phyloP scores from a whole-genome alignment of 2,329 filamentous ascomycete genomes.

The Aspergillus pseudoterreus region DNA sequence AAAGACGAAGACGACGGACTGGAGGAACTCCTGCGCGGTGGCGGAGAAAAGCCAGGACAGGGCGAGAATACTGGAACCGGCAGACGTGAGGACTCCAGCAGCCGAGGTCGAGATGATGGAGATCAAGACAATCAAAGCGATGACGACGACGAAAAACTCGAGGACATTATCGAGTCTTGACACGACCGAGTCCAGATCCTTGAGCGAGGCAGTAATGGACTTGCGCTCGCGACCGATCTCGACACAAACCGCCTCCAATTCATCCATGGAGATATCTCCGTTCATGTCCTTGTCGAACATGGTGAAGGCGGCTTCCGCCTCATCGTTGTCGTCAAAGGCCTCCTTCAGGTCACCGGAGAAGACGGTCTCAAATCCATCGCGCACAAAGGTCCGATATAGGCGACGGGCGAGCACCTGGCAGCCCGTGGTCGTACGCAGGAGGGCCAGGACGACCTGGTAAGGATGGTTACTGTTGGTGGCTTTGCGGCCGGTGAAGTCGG shows the following conservation, averaged over 20 bases:
- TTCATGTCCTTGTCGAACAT: constrained; percentile 98
- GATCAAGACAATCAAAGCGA: constrained; percentile 80
- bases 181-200: constrained; percentile 92
- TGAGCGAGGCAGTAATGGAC: constrained; percentile 88
- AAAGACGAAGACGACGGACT: constrained; percentile 92
- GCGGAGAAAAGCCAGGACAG: constrained; percentile 90
- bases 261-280: constrained; percentile 92
- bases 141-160: constrained; percentile 76
- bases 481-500: constrained; percentile 80
- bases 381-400: constrained; percentile 79
- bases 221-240: constrained; percentile 94
- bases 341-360: constrained; percentile 71
- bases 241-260: constrained; percentile 87
- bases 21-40: constrained; percentile 89
- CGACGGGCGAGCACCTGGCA: constrained; percentile 83
- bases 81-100: constrained; percentile 84
- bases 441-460: constrained; percentile 74
- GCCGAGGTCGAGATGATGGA: constrained; percentile 86
- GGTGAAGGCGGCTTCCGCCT: constrained; percentile 80
- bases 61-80: constrained; percentile 81
- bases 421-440: constrained; percentile 68
- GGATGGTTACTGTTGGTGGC: constrained; percentile 70
- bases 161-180: constrained; percentile 86
- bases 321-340: constrained; percentile 78
- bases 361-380: constrained; percentile 72